Conservation (phyloP, 805 yeast species). For the Gaillardinia entomophila region DNA sequence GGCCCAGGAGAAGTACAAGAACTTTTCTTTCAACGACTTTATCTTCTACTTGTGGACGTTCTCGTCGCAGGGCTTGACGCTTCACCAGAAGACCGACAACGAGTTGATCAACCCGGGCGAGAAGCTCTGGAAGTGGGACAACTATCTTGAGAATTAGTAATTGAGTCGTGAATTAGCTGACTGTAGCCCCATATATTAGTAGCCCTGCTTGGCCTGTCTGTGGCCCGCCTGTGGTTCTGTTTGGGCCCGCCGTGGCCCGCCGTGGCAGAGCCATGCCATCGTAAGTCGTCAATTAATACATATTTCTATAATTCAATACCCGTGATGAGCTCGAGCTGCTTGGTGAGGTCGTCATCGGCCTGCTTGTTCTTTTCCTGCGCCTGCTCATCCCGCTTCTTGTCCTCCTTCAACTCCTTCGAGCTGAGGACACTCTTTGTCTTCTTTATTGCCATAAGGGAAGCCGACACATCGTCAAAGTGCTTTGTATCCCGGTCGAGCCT, state of each 20-base stretch:
- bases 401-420: slow-evolving; percentile 28
- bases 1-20: slow-evolving; percentile 7
- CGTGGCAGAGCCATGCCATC: too few relatives aligned
- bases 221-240: too few relatives aligned
- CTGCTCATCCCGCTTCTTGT: slow-evolving; percentile 32
- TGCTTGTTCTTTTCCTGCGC: slow-evolving; percentile 19
- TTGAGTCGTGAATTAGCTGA: too few relatives aligned
- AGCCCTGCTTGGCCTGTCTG: too few relatives aligned
- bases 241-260: too few relatives aligned
- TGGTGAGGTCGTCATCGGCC: slow-evolving; percentile 36
- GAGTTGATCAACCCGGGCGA: slow-evolving; percentile 13
- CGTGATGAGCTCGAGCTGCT: slow-evolving; percentile 43
- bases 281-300: too few relatives aligned
- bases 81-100: slow-evolving; percentile 3
- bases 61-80: slow-evolving; percentile 6
- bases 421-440: slow-evolving; percentile 26
- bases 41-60: slow-evolving; percentile 9
- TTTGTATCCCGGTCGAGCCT: slow-evolving; percentile 25
- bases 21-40: slow-evolving; percentile 5
- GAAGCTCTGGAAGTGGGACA: too few relatives aligned
- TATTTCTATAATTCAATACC: slow-evolving; percentile 34
- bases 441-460: slow-evolving; percentile 6
- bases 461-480: slow-evolving; percentile 16
- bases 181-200: too few relatives aligned
- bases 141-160: too few relatives aligned